phyloP scores from a whole-genome alignment of 257 asterid genomes.

The Ajuga chamaepitys region DNA sequence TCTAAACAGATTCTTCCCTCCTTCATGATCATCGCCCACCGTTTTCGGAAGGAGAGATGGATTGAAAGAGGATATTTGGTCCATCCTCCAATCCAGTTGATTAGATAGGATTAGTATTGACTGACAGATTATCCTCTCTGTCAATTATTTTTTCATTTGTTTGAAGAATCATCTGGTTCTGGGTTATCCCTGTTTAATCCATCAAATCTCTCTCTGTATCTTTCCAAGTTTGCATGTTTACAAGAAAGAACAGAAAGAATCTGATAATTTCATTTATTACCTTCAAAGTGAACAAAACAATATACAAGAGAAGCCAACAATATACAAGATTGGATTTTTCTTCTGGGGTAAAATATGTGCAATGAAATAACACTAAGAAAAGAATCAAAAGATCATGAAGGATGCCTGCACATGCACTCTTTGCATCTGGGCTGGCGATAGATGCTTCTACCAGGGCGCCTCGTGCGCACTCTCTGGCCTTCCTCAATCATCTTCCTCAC shows the following conservation, averaged over 20 bases:
- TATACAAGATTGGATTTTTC: no score
- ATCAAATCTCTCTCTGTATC: conserved; percentile 2
- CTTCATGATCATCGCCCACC: conserved; percentile 40
- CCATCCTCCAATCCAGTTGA: no score
- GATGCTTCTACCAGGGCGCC: conserved; percentile 48
- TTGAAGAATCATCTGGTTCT: conserved; percentile 16
- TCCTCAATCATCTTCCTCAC: conserved; percentile 75
- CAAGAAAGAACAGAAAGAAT: neutral
- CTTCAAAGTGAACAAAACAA: neutral
- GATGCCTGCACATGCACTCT: conserved; percentile 79
- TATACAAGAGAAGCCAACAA: neutral
- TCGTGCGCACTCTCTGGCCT: conserved; percentile 51
- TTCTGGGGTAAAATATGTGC: no score
- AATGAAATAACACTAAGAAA: no score
- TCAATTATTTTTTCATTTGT: conserved; percentile 40
- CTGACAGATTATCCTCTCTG: conserved; percentile 43
- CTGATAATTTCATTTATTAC: neutral
- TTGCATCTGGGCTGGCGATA: conserved; percentile 66
- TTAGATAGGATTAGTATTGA: no score
- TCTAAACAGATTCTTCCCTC: conserved; percentile 94
- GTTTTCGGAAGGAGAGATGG: neutral
- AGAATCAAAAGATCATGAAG: conserved; percentile 8
- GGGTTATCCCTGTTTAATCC: conserved; percentile 56
- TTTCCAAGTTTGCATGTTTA: neutral
- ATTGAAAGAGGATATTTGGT: neutral